These are phyloP conservation scores for Chloranthus sessilifolius DNA, from an alignment of 164 flowering plant species.

Conservation along the genomic window DNA sequence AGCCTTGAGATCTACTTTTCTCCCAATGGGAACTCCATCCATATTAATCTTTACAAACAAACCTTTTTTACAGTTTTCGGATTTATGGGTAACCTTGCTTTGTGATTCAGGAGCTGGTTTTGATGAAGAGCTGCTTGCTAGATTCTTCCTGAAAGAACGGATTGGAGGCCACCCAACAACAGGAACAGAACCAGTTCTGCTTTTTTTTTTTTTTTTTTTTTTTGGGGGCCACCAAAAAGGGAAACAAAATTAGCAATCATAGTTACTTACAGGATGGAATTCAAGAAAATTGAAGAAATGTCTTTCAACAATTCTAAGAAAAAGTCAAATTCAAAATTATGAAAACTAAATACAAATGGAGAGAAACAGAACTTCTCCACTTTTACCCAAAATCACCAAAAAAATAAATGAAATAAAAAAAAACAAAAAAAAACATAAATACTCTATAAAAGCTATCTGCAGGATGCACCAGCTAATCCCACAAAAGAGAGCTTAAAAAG, in stretches of 20 bases:
- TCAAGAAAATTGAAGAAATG: not conserved
- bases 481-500: too few relatives aligned
- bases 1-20: constrained; percentile 83
- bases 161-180: constrained; percentile 99
- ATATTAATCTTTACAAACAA: constrained; percentile 89
- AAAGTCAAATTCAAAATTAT: not conserved
- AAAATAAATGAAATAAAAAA: too few relatives aligned
- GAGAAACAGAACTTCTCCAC: too few relatives aligned
- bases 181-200: constrained; percentile 65
- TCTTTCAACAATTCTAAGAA: not conserved
- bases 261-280: not conserved
- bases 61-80: constrained; percentile 36
- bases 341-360: not conserved
- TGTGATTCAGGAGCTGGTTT: constrained; percentile 43
- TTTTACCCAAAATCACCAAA: too few relatives aligned
- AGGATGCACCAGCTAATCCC: too few relatives aligned
- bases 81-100: constrained; percentile 21
- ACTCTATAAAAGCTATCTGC: too few relatives aligned
- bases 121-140: constrained; percentile 51
- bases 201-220: not conserved
- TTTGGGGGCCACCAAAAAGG: not conserved
- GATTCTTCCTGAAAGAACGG: constrained; percentile 82
- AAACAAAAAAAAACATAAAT: too few relatives aligned
- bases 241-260: not conserved
- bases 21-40: constrained; percentile 97